Evolutionary conservation across 2,329 filamentous ascomycete genomes (phyloP), one percentile per base, ranked within the genome.

Genomic region (Xylariaceae sp.): DNA sequence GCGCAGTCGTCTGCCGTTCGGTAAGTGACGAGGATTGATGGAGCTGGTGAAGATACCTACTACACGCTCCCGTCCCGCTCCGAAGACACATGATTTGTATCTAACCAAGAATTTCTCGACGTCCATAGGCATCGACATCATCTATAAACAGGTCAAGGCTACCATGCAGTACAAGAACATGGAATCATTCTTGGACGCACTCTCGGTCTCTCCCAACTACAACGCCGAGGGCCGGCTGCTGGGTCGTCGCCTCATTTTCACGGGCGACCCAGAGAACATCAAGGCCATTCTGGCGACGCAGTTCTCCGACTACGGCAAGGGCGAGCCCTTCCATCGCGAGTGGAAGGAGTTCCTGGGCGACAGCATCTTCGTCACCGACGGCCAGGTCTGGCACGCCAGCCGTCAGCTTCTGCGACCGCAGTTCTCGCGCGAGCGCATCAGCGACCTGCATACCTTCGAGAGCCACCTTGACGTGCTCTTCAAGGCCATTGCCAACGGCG

Each of bases 251-350:
- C 61, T 83, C 15, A 60, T 94, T 43, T 73, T 92, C 55, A 95
- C 89, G 0, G 76, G 76, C 4, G 88, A 95, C 50, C 84, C 85
- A 1, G 87, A 94, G 55, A 95, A 95, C 57, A 55, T 94, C 67
- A 94, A 95, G 61, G 86, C 89, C 5, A 73, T 96, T 15, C 70
- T 96, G n/a, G 85, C 88, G 0, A 84, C 83, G 1, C 87, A 95
- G 56, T 96, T 96, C 56, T 65, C 66, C 28, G 85, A 94, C 56
- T 96, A 81, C 57, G 89, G 88, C 52, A 88, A 95, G 59, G 88
- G 88, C 5, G 64, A 78, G 46, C 63, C 69, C 15, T 94, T 94
- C 64, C 82, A 89, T 52, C 51, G 62, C 7, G 82, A 88, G 36
- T 94, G 84, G 83, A 71, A 76, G 41, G 76, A 80, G 11, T 94